Conservation (phyloP, 306 rosid genomes). For the Cucumis sativus region DNA sequence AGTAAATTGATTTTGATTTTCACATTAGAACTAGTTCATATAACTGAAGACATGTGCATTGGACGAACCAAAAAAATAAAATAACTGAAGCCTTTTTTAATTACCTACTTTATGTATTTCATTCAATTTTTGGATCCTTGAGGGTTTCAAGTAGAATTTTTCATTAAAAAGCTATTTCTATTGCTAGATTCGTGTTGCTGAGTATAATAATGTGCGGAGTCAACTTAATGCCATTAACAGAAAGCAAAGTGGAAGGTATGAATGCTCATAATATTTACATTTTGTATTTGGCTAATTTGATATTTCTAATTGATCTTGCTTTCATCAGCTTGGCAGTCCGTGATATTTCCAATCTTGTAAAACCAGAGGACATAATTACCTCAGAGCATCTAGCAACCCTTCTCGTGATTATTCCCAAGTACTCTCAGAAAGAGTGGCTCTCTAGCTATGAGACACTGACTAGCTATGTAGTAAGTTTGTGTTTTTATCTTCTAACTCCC, state of each 20-base stretch:
- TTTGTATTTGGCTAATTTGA: not conserved
- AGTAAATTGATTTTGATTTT: not conserved
- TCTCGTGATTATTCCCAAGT: slow-evolving; percentile 81
- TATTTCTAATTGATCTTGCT: not conserved
- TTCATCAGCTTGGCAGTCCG: slow-evolving; percentile 78
- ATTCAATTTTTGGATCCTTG: not conserved
- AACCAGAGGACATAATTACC: slow-evolving; percentile 67
- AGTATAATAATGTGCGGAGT: slow-evolving; percentile 71
- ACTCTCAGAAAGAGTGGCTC: slow-evolving; percentile 90
- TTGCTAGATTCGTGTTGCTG: slow-evolving; percentile 68
- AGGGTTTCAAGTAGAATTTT: not conserved
- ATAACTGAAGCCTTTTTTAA: not conserved
- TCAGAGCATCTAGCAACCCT: slow-evolving; percentile 79
- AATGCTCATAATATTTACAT: not conserved
- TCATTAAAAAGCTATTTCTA: slow-evolving; percentile 9
- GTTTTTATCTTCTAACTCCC: not conserved
- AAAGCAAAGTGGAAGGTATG: slow-evolving; percentile 88
- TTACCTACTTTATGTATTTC: not conserved
- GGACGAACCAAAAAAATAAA: not conserved
- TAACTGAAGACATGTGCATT: not conserved
- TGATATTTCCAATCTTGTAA: slow-evolving; percentile 81
- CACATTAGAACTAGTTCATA: not conserved
- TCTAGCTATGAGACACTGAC: slow-evolving; percentile 85
- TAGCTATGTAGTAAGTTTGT: slow-evolving; percentile 54
- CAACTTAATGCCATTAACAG: slow-evolving; percentile 79